phyloP scores from a whole-genome alignment of 768 basidiomycete species.

The Lactarius sanguifluus region DNA sequence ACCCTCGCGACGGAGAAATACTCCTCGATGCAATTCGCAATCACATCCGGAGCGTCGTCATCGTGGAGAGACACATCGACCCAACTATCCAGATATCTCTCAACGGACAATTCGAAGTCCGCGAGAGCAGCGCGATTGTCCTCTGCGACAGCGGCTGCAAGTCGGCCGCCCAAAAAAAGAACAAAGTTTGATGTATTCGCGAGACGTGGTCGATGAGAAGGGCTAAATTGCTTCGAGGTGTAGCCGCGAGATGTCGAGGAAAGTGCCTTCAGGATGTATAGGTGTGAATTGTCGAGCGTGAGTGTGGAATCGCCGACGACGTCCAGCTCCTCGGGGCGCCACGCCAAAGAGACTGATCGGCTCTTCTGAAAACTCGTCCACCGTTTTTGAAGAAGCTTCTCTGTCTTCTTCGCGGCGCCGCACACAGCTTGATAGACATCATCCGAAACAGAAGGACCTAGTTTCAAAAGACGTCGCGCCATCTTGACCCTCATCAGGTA shows the following conservation, averaged over 20 bases:
- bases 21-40: constrained; percentile 6
- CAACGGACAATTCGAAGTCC: neutral
- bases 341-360: neutral
- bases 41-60: neutral
- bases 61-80: neutral
- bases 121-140: neutral
- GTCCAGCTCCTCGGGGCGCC: constrained; percentile 3
- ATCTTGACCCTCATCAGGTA: neutral
- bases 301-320: neutral
- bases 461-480: neutral
- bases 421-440: neutral
- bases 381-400: neutral
- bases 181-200: neutral
- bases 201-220: neutral
- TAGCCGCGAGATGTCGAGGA: neutral
- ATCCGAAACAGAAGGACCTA: neutral
- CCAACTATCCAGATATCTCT: neutral
- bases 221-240: neutral
- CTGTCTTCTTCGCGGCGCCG: neutral
- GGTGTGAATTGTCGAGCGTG: neutral
- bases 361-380: neutral
- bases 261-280: neutral
- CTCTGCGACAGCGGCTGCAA: neutral
- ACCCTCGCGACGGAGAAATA: neutral
- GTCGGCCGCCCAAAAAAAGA: neutral